These are phyloP conservation scores for Gypsophila paniculata DNA, from an alignment of 179 eudicot genomes.

Conservation along the genomic window DNA sequence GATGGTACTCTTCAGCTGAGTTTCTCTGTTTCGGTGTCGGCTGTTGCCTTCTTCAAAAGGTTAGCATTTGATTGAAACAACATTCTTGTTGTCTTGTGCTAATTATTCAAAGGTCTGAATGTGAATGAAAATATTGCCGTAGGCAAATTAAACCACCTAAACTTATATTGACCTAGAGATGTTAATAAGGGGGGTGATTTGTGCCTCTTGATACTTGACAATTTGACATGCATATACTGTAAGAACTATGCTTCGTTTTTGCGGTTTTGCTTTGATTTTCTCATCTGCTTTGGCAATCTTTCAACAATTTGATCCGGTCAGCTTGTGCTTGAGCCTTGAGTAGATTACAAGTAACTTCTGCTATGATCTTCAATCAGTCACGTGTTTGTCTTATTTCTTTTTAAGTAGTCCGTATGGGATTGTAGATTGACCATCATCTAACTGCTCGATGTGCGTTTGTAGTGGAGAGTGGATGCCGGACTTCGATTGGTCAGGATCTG, in stretches of 20 bases:
- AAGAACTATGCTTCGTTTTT: neutral
- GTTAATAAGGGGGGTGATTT: neutral
- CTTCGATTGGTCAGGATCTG: constrained; percentile 52
- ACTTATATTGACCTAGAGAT: neutral
- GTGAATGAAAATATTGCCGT: neutral
- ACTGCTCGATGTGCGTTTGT: constrained; percentile 35
- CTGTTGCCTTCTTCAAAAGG: constrained; percentile 73
- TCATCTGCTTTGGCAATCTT: neutral
- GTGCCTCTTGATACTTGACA: neutral
- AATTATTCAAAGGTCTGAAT: neutral
- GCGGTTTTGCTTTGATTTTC: neutral
- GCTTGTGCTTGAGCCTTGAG: neutral
- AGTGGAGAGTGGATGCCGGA: constrained; percentile 83
- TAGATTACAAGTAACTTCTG: neutral
- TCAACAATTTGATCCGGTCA: neutral
- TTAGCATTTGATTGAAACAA: constrained; percentile 19
- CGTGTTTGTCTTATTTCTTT: neutral
- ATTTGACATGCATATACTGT: neutral
- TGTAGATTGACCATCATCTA: constrained; percentile 15
- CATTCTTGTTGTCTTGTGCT: constrained; percentile 7
- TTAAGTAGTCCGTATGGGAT: neutral
- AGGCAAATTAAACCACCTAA: neutral
- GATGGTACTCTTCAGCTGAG: constrained; percentile 69
- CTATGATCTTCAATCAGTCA: neutral
- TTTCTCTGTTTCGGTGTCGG: constrained; percentile 53